phyloP scores from a whole-genome alignment of 2,329 filamentous ascomycete species.

The Coniochaeta hoffmannii region DNA sequence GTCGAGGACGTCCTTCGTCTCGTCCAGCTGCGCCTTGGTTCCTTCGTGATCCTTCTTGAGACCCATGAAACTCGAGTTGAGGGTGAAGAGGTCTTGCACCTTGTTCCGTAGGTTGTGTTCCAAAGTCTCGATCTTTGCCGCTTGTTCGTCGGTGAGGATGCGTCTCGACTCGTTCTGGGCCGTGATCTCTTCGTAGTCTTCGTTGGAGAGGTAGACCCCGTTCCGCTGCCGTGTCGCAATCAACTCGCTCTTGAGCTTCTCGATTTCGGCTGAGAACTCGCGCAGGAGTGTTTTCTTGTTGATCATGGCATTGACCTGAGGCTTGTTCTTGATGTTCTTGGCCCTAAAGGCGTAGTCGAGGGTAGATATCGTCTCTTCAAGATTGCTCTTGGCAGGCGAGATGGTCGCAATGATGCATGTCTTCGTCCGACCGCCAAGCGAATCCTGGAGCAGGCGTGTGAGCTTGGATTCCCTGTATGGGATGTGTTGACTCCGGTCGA shows the following conservation, averaged over 20 bases:
- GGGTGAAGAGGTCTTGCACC: conserved; percentile 79
- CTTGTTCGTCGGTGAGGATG: conserved; percentile 87
- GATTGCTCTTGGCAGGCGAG: conserved; percentile 87
- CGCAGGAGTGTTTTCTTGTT: conserved; percentile 87
- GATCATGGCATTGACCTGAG: conserved; percentile 84
- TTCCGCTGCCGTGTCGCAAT: conserved; percentile 90
- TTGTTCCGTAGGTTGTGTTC: conserved; percentile 89
- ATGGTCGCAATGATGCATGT: conserved; percentile 98
- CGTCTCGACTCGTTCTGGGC: conserved; percentile 86
- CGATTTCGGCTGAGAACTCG: conserved; percentile 88
- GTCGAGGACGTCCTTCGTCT: conserved; percentile 73
- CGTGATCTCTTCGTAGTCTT: conserved; percentile 84
- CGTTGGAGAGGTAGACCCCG: conserved; percentile 86
- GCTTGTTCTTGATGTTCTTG: conserved; percentile 98
- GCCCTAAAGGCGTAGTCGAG: conserved; percentile 96
- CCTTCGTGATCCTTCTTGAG: conserved; percentile 86
- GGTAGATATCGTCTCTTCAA: conserved; percentile 97
- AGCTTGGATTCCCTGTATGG: conserved; percentile 92
- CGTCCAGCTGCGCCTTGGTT: conserved; percentile 63
- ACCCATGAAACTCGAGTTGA: conserved; percentile 81
- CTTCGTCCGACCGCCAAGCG: conserved; percentile 88
- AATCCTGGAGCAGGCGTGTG: conserved; percentile 91
- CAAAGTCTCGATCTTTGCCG: conserved; percentile 85
- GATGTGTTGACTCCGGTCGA: conserved; percentile 84
- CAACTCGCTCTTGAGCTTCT: conserved; percentile 88